Base-by-base conservation (phyloP, 2,329 filamentous ascomycete species). In the Plenodomus lindquistii region DNA sequence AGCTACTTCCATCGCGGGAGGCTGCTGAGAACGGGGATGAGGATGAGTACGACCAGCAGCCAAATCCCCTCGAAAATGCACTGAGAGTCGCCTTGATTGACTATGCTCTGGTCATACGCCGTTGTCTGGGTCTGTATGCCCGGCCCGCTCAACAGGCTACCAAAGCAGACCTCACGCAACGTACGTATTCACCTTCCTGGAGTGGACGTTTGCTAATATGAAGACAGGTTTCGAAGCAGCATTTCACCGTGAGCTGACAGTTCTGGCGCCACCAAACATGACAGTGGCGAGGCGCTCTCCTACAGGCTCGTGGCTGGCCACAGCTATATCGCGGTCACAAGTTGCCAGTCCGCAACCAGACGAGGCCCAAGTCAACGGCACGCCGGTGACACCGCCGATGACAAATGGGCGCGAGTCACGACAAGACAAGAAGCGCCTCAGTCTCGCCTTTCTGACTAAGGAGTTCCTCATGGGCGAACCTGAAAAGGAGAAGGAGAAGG, bases 61-160 rank as follows among this genome's bases (percentile, higher is more conserved):
- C 76, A 20, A 79, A 81, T 56, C 76, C 77, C 2, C 80, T 91
- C 61, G 87, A 95, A 57, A 89, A 83, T 40, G 89, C 91, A 1
- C 85, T 97, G 57, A 88, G 87, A 65, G 88, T 92, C 69, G 89
- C 91, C 0, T 80, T 97, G 22, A 82, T 96, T 36, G 94, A 97
- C 64, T 92, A 97, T 71, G 90, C 91, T 2, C 82, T 96, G 50
- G 86, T 90, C 71, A 85, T 97, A 62, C 91, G 93, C 75, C 85
- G 90, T 55, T 93, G 90, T 62, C 73, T 97, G 54, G 79, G 79
- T 3, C 79, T 85, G 60, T 89, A 90, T 70, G 80, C 81, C 49
- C 84, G 82, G 70, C 85, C 80, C 75, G 81, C 73, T 34, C 84
- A 82, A 71, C 83, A 78, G 70, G 80, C 75, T 72, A 84, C 82